Percentiles rank a stretch among this genome's conserved stretches.
These are phyloP conservation scores for Lyophyllum atratum DNA, from an alignment of 768 basidiomycete species.

Conservation along the genomic window DNA sequence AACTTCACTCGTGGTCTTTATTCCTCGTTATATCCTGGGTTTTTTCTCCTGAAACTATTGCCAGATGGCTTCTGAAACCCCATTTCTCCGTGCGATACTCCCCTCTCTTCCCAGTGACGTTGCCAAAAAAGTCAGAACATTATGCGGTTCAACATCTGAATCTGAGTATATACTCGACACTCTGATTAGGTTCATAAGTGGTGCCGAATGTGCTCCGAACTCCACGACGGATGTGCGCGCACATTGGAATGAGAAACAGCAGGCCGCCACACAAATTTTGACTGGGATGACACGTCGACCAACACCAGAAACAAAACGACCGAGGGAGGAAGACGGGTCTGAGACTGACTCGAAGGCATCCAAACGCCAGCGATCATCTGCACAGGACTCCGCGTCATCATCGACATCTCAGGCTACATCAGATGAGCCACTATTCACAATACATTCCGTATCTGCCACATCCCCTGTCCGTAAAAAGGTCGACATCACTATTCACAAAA, in stretches of 20 bases:
- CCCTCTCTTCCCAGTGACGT: constrained; percentile 35
- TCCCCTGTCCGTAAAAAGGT: constrained; percentile 79
- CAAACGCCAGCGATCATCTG: constrained; percentile 36
- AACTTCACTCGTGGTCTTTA: constrained; percentile 8
- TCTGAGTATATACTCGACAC: constrained; percentile 39
- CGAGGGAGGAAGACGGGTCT: constrained; percentile 34
- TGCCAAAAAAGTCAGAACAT: constrained; percentile 30
- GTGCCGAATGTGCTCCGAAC: constrained; percentile 37
- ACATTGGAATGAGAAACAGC: constrained; percentile 42
- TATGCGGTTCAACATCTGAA: constrained; percentile 33
- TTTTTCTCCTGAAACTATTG: neutral
- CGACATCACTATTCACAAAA: constrained; percentile 57
- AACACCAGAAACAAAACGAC: constrained; percentile 32
- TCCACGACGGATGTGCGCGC: constrained; percentile 26
- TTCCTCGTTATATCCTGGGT: constrained; percentile 1
- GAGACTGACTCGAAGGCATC: constrained; percentile 19
- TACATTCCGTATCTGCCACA: constrained; percentile 67
- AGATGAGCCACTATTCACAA: constrained; percentile 53
- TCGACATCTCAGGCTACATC: constrained; percentile 21
- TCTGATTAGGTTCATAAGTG: constrained; percentile 43
- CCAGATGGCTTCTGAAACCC: constrained; percentile 27
- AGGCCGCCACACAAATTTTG: constrained; percentile 28
- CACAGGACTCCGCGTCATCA: constrained; percentile 16
- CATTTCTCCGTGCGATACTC: constrained; percentile 34
- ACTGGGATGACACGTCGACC: constrained; percentile 24